Conservation (phyloP, 2,329 filamentous ascomycete genomes). For the Venturia pyrina region DNA sequence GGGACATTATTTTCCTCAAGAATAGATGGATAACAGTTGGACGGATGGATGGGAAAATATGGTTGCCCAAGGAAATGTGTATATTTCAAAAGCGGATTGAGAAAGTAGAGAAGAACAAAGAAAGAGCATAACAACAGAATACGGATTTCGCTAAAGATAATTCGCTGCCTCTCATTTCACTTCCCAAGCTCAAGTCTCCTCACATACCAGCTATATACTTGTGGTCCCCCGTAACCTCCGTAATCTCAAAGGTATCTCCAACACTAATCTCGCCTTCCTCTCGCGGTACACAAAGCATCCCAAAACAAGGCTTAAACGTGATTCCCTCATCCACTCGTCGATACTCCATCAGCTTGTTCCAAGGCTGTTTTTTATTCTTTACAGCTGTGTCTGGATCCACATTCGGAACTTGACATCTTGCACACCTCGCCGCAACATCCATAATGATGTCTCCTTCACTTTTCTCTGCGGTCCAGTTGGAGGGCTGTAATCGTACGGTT, state of each 20-base stretch:
- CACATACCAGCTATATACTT: conserved; percentile 5
- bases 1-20: no score
- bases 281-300: conserved; percentile 53
- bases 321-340: conserved; percentile 49
- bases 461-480: conserved; percentile 4
- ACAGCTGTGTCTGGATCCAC: conserved; percentile 53
- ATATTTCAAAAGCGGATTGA: no score
- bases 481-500: conserved; percentile 37
- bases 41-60: no score
- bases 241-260: conserved; percentile 49
- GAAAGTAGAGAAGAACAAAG: no score
- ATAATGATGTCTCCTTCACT: conserved; percentile 27
- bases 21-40: no score
- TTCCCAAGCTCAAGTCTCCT: not conserved
- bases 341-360: conserved; percentile 53
- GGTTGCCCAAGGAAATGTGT: no score
- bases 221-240: conserved; percentile 47
- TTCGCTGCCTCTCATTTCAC: no score
- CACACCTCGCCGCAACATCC: conserved; percentile 50
- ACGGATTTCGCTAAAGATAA: no score
- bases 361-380: conserved; percentile 49
- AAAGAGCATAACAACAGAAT: no score
- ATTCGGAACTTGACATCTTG: conserved; percentile 52
- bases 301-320: conserved; percentile 57
- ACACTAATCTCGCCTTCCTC: conserved; percentile 45